These are phyloP conservation scores for Onygena corvina DNA, from an alignment of 2,329 filamentous ascomycete genomes.

Conservation along the genomic window DNA sequence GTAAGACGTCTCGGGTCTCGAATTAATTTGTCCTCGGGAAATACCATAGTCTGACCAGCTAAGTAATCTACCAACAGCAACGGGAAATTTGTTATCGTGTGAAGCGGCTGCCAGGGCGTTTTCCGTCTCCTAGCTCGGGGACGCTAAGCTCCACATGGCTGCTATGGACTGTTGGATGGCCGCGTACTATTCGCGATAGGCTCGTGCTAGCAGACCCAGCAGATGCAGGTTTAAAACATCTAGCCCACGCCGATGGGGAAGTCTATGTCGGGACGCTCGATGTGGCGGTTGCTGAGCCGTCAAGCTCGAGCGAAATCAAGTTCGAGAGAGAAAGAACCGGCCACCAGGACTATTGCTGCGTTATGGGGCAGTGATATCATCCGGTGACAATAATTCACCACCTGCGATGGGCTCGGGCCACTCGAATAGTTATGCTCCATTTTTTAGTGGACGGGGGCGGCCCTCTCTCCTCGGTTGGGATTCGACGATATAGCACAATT, in stretches of 20 bases:
- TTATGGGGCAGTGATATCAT: no score
- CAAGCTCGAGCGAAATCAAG: no score
- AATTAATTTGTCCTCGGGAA: no score
- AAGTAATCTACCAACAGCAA: not conserved
- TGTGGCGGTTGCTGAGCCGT: not conserved
- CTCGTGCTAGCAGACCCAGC: slow-evolving; percentile 1
- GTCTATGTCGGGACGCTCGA: not conserved
- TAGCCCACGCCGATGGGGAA: slow-evolving; percentile 6
- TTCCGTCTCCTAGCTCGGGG: not conserved
- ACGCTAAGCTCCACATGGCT: slow-evolving; percentile 5
- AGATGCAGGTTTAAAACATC: slow-evolving; percentile 7
- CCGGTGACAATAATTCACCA: no score
- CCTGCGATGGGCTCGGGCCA: no score
- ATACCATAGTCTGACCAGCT: no score
- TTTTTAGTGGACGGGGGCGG: slow-evolving; percentile 3
- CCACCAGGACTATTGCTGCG: not conserved
- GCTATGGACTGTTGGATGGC: no score
- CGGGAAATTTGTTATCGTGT: not conserved
- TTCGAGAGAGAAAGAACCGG: not conserved
- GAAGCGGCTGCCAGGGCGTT: slow-evolving; percentile 3
- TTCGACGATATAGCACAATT: not conserved
- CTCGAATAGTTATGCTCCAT: slow-evolving; percentile 1
- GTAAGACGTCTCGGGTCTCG: no score
- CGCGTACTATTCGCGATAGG: slow-evolving; percentile 6
- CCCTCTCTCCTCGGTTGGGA: not conserved